Evolutionary conservation across 2,329 filamentous ascomycete species (phyloP), one percentile per base, ranked within the genome.

Genomic region (Thielaviopsis punctulata): DNA sequence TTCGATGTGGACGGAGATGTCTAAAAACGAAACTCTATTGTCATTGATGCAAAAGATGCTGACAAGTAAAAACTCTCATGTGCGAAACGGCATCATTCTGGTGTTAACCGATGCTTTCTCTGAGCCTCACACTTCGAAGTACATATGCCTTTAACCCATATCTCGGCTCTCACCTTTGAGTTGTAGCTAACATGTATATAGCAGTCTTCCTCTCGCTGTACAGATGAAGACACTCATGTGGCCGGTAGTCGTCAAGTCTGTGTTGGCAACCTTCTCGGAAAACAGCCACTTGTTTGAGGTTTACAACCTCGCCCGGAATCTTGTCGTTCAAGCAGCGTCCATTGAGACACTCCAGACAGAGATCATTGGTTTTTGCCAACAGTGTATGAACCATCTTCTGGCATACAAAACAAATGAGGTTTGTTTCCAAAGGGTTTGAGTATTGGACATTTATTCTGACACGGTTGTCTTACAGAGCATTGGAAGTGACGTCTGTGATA

Each of bases 381-480:
- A 22, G 41, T 45, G 41, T 19, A 45, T 23, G 41, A 19, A 45
- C 41, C 13, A 12, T 19, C 41, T 45, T 45, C 12, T 45, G 41
- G 10, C 22, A 19, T 23, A 45, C 13, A 45, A 56, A 56, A 43
- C 19, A 10, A 19, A 10, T 9, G 43, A 64, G 60, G 57, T 55
- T 46, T 55, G 65, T 44, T 64, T 61, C 2, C 58, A 61, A 43
- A 53, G 57, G 5, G 4, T 2, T 15, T 2, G 13, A 36, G n/a
- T 4, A 5, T 15, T 36, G 30, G 30, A 12, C 7, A 36, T 36
- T n/a, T 36, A 1, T n/a, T n/a, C 30, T 36, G n/a, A 36, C 30
- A n/a, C n/a, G n/a, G n/a, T 36, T 15, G 13, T 4, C 2, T 15
- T 36, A 7, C 13, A 36, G 30, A 36, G 30, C 9, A 36, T 36